Conservation (phyloP, 2,329 filamentous ascomycete genomes). For the Claviceps sp. region DNA sequence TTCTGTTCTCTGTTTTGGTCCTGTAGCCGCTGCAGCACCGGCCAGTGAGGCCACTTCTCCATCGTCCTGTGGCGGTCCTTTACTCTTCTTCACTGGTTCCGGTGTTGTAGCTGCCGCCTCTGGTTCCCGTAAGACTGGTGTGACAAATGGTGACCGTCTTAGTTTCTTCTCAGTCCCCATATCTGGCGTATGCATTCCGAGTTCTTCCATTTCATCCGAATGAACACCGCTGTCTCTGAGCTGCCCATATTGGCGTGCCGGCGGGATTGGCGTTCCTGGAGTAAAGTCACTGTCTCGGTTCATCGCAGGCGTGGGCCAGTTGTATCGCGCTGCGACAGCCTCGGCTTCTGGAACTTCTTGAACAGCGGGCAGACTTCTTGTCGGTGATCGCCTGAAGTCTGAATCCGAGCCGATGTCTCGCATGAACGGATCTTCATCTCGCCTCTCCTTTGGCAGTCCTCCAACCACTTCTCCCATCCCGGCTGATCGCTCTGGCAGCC, state of each 20-base stretch:
- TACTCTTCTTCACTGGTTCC: slow-evolving; percentile 30
- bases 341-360: slow-evolving; percentile 36
- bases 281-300: slow-evolving; percentile 23
- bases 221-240: slow-evolving; percentile 45
- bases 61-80: slow-evolving; percentile 15
- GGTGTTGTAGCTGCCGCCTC: slow-evolving; percentile 22
- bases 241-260: slow-evolving; percentile 22
- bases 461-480: slow-evolving; percentile 17
- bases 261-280: slow-evolving; percentile 29
- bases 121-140: slow-evolving; percentile 28
- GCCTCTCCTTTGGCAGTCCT: slow-evolving; percentile 19
- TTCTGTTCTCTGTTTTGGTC: background rate
- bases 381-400: slow-evolving; percentile 29
- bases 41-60: slow-evolving; percentile 11
- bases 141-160: slow-evolving; percentile 21
- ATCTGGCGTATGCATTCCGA: slow-evolving; percentile 17
- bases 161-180: slow-evolving; percentile 14
- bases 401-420: slow-evolving; percentile 14
- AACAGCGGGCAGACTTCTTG: slow-evolving; percentile 36
- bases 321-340: slow-evolving; percentile 15
- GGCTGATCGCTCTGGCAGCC: slow-evolving; percentile 19
- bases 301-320: slow-evolving; percentile 18
- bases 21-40: background rate
- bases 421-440: slow-evolving; percentile 11
- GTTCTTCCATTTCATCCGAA: slow-evolving; percentile 33